phyloP scores from a whole-genome alignment of 768 basidiomycete genomes.

The Hemileccinum impolitum region DNA sequence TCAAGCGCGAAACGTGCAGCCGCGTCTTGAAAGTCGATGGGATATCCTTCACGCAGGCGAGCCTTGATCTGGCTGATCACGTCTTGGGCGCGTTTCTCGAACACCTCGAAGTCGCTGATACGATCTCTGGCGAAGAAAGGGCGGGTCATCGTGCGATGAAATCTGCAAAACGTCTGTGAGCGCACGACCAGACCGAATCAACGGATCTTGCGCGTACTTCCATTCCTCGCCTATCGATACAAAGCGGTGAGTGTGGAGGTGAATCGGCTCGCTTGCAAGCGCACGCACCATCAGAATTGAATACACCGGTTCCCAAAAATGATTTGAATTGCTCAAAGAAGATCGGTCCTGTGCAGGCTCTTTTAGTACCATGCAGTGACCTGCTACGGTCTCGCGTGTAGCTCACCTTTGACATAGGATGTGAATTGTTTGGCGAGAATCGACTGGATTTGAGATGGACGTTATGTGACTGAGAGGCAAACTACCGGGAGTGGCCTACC shows the following conservation, averaged over 20 bases:
- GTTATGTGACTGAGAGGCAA: neutral
- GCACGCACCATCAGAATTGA: constrained; percentile 39
- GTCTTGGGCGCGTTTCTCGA: constrained; percentile 35
- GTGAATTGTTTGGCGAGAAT: constrained; percentile 33
- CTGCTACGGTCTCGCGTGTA: neutral
- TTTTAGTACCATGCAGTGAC: constrained; percentile 1
- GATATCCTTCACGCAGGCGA: constrained; percentile 33
- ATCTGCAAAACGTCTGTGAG: constrained; percentile 23
- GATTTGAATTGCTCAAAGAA: constrained; percentile 23
- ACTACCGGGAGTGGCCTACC: constrained; percentile 15
- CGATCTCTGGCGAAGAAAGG: constrained; percentile 41
- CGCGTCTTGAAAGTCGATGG: constrained; percentile 44
- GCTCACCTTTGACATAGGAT: constrained; percentile 36
- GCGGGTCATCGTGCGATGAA: constrained; percentile 41
- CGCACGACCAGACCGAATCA: neutral
- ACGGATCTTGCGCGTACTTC: constrained; percentile 29
- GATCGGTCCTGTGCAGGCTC: constrained; percentile 17
- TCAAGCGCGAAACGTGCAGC: constrained; percentile 52
- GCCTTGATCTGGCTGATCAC: constrained; percentile 31
- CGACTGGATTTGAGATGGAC: neutral
- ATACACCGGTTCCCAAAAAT: constrained; percentile 37
- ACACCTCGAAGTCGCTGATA: constrained; percentile 39
- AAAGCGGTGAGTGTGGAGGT: neutral
- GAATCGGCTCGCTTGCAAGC: neutral
- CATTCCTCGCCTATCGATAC: constrained; percentile 31